Evolutionary conservation across 2,329 filamentous ascomycete genomes (phyloP), one percentile per base, ranked within the genome.

Genomic region (Hypoxylon sp.): DNA sequence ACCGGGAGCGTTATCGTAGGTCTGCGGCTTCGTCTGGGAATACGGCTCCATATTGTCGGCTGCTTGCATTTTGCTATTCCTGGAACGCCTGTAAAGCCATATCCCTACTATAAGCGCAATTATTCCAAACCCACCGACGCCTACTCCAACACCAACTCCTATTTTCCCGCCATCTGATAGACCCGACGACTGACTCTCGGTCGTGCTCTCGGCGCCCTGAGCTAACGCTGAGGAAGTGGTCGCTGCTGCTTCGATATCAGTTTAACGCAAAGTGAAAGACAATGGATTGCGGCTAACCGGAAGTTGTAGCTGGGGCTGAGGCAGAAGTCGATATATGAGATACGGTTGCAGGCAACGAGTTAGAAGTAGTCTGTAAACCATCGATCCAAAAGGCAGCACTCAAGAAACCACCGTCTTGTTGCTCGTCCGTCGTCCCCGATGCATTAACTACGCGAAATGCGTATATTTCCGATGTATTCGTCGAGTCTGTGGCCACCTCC

Each of bases 381-480:
- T 52, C 57, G 29, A 75, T 74, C 37, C 51, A 70, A 56, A 75
- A 74, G 35, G 72, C 47, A 1, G 73, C 73, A 47, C 73, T 75
- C 39, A 73, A 46, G 39, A 75, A 75, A 6, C 74, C 70, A 9
- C 73, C 72, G 1, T 44, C 39, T 33, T 51, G 26, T 31, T 73
- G 62, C 11, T 73, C 52, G 1, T 68, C 64, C 1, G 33, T 22
- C 14, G 70, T 70, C 1, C 71, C 74, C 13, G 39, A 53, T 14
- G 72, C 71, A 39, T 76, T 63, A 29, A 75, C 71, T 14, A 64
- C 62, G 5, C 72, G 71, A 35, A 76, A 76, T 8, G 65, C 58
- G 63, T 76, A 76, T 58, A 75, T 68, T 24, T 73, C 67, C 4
- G 74, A 70, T 10, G 64, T 64, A 42, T 76, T 75, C 1, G 59